Conservation (phyloP, 805 yeast genomes). For the Saccharomycopsis capsularis region DNA sequence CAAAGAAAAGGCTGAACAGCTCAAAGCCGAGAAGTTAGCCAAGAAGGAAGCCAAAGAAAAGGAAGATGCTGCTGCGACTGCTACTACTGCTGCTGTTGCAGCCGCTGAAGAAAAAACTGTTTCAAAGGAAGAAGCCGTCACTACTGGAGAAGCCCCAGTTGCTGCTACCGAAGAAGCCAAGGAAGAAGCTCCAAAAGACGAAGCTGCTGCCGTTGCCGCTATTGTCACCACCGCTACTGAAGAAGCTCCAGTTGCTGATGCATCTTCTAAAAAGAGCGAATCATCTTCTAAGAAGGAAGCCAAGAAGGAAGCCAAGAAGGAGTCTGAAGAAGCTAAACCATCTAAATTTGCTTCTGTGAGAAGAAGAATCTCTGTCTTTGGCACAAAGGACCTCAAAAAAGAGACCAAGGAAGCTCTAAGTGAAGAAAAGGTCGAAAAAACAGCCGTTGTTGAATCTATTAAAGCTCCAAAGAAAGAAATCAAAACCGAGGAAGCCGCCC, state of each 20-base stretch:
- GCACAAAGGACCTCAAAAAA: slow-evolving; percentile 6
- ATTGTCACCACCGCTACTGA: not conserved
- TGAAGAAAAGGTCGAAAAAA: slow-evolving; percentile 5
- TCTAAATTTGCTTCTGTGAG: slow-evolving; percentile 12
- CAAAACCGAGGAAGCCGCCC: slow-evolving; percentile 7
- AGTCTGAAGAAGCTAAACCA: slow-evolving; percentile 19
- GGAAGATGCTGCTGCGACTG: slow-evolving; percentile 13
- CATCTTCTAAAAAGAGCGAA: slow-evolving; percentile 22
- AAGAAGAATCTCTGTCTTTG: slow-evolving; percentile 19
- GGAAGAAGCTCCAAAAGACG: not conserved
- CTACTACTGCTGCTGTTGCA: too few species aligned
- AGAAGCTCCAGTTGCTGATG: slow-evolving; percentile 27
- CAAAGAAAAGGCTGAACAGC: slow-evolving; percentile 28
- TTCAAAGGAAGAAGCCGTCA: not conserved
- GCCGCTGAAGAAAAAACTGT: not conserved
- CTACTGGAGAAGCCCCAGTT: slow-evolving; percentile 1
- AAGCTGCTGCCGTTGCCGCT: slow-evolving; percentile 6
- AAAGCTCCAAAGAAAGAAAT: slow-evolving; percentile 12
- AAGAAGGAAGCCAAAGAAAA: slow-evolving; percentile 22
- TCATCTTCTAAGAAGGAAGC: too few species aligned
- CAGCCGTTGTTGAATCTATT: not conserved
- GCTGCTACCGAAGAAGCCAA: slow-evolving; percentile 2
- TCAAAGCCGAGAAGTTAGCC: slow-evolving; percentile 3
- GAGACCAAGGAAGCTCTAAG: slow-evolving; percentile 11
- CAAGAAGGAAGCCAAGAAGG: slow-evolving; percentile 18